phyloP scores from a whole-genome alignment of 164 flowering plant species.

The Macadamia tetraphylla region DNA sequence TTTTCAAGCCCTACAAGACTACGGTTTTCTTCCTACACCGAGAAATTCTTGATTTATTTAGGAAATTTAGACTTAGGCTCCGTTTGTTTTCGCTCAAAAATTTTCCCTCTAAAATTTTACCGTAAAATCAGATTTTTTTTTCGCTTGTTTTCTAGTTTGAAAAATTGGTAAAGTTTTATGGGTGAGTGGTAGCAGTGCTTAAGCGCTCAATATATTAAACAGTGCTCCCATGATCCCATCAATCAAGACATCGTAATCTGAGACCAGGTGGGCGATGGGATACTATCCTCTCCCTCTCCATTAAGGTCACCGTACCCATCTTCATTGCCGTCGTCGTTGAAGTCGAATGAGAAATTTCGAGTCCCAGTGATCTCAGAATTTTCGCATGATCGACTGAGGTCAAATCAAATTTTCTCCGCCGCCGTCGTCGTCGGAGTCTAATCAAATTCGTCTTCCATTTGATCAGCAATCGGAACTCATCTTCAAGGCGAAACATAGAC shows the following conservation, averaged over 20 bases:
- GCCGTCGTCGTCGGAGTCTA: too few relatives aligned
- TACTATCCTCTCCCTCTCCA: constrained; percentile 32
- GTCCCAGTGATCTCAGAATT: constrained; percentile 6
- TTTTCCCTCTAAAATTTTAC: too few relatives aligned
- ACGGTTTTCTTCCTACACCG: too few relatives aligned
- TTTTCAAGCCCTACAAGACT: too few relatives aligned
- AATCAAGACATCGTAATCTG: constrained; percentile 48
- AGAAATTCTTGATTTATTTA: too few relatives aligned
- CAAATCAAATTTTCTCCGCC: constrained; percentile 11
- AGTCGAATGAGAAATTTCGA: constrained; percentile 9
- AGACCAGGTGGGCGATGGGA: constrained; percentile 56
- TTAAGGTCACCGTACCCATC: constrained; percentile 9
- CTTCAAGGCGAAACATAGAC: constrained; percentile 70
- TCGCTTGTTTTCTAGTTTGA: too few relatives aligned
- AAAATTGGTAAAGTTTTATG: too few relatives aligned
- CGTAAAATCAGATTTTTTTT: too few relatives aligned
- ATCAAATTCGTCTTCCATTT: constrained; percentile 27
- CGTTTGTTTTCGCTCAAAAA: too few relatives aligned
- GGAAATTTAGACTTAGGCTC: too few relatives aligned
- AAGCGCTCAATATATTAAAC: too few relatives aligned
- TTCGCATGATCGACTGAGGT: constrained; percentile 8
- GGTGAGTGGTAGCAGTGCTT: too few relatives aligned
- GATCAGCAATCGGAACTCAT: constrained; percentile 65
- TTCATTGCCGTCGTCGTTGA: constrained; percentile 28
- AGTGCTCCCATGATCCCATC: constrained; percentile 21